These are phyloP conservation scores for Stephania cephalantha DNA, from an alignment of 164 flowering plant genomes.

Conservation along the genomic window DNA sequence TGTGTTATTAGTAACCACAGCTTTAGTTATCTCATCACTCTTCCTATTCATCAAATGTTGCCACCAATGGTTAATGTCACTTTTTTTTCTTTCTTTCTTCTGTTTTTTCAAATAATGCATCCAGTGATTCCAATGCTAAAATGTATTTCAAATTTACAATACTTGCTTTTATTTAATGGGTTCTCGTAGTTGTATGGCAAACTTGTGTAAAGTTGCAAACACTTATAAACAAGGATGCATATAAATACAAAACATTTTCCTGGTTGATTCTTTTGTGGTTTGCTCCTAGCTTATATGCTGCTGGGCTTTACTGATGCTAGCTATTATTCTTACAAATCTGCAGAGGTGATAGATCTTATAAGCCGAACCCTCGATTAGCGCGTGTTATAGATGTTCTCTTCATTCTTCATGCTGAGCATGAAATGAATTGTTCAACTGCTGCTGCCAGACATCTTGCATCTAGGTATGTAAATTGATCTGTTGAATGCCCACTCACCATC, in stretches of 20 bases:
- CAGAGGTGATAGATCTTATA: constrained; percentile 85
- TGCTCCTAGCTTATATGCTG: neutral
- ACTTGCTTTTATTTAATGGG: too few species aligned
- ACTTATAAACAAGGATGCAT: neutral
- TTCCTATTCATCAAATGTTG: too few species aligned
- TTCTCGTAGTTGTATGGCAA: too few species aligned
- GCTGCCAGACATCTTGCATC: constrained; percentile 99
- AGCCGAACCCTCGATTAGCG: constrained; percentile 92
- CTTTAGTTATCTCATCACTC: too few species aligned
- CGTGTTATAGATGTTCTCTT: constrained; percentile 87
- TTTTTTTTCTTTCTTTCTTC: too few species aligned
- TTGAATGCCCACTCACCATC: constrained; percentile 4
- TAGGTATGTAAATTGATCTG: constrained; percentile 39
- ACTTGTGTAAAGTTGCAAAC: neutral
- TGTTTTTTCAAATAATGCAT: too few species aligned
- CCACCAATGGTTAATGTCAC: too few species aligned
- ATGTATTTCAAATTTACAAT: too few species aligned
- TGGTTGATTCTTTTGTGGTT: neutral
- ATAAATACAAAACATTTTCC: neutral
- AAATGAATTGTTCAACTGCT: constrained; percentile 98
- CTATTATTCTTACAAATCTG: constrained; percentile 11
- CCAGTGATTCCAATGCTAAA: too few species aligned
- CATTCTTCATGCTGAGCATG: constrained; percentile 97
- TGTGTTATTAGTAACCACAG: too few species aligned
- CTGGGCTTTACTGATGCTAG: neutral